Evolutionary conservation across 345 rosid species (phyloP).

Genomic region (Alliaria petiolata): DNA sequence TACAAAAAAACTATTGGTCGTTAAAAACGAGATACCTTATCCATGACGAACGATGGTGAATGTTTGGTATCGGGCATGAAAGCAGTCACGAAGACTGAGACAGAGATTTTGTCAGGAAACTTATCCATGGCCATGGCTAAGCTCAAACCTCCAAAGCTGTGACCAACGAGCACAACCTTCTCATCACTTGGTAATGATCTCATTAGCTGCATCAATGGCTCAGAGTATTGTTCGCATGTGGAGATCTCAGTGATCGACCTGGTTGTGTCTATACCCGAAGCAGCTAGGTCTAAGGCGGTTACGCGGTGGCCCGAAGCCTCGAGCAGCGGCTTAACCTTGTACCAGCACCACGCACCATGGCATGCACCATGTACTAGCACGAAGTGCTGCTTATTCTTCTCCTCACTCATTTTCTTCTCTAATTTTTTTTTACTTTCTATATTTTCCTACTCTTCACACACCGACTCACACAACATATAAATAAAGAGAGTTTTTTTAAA

Average conservation of each 20-base stretch:
- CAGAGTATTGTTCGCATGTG: conserved; percentile 38
- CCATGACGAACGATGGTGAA: conserved; percentile 14
- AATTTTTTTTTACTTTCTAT: background rate
- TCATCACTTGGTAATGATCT: conserved; percentile 30
- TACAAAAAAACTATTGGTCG: background rate
- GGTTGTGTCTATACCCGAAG: conserved; percentile 42
- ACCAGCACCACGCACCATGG: conserved; percentile 71
- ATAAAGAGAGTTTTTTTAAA: background rate
- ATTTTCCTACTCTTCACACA: background rate
- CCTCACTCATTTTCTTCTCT: conserved; percentile 9
- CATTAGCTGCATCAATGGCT: conserved; percentile 47
- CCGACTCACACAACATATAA: background rate
- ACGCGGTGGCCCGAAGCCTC: conserved; percentile 49
- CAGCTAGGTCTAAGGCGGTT: conserved; percentile 47
- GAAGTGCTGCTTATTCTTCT: conserved; percentile 38
- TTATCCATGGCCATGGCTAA: conserved; percentile 43
- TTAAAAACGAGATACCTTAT: background rate
- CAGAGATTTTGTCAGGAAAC: conserved; percentile 26
- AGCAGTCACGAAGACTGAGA: conserved; percentile 24
- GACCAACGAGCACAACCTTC: conserved; percentile 62
- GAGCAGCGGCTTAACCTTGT: conserved; percentile 52
- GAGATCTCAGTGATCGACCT: conserved; percentile 40
- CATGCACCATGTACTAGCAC: conserved; percentile 56
- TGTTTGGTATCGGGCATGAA: conserved; percentile 32
- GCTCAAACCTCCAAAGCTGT: conserved; percentile 49